Evolutionary conservation across 768 basidiomycete species (phyloP), one percentile per base, ranked within the genome.

Genomic region (Xerocomellus amylosporus): DNA sequence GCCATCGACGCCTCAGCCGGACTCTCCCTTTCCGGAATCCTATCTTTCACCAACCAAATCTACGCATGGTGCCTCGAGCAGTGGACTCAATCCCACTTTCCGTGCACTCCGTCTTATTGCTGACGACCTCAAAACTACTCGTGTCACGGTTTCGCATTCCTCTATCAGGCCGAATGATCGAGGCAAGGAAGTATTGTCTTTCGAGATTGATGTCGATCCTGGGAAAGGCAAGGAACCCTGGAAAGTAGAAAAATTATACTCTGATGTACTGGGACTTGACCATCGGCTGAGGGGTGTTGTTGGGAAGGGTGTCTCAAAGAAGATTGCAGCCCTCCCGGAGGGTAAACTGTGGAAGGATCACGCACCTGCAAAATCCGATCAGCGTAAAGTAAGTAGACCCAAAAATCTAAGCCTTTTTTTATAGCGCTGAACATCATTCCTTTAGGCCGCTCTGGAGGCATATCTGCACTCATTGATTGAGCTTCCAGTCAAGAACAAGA

Each of bases 311-410:
- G 75, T 88, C 19, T 81, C 78, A 40, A 94, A 93, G 77, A 90
- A 83, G 72, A 85, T 98, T 45, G 85, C 78, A 19, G 77, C 73
- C 50, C 71, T 99, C 53, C 97, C 97, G 2, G 97, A 99, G 69
- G 90, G 91, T 24, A 89, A 87, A 71, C 75, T 97, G 9, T 98
- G 96, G 90, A 95, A 85, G 71, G 97, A 98, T 73, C 93, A 96
- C 70, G 94, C 95, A 0, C 96, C 96, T 30, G 92, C 91, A 28
- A 95, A 90, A 76, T 91, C 94, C 40, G 97, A 98, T 76, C 93
- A 96, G 72, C 77, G 96, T 59, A 98, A 98, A 79, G 93, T 90
- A 64, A 62, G 84, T 74, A 8, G 31, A 17, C 3, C 44, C 7
- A 10, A 34, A 8, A 8, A 8, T 33, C 1, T 12, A 9, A 6